Base-by-base conservation (phyloP, 176 grass and related monocot genomes). In the Ananas comosus region DNA sequence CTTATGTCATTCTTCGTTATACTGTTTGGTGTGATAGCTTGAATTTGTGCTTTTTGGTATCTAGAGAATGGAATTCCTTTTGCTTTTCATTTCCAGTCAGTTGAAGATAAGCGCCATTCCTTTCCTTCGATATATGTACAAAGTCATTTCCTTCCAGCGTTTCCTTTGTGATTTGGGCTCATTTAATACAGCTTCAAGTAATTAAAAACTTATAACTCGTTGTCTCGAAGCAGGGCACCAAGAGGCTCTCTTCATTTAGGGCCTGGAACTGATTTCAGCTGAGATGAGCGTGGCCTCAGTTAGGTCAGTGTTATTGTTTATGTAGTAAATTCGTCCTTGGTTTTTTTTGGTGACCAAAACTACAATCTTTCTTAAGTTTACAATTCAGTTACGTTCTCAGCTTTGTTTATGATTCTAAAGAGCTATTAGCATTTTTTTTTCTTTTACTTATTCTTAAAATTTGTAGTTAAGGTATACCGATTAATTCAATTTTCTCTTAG, bases 181-280 rank as follows among this genome's bases (percentile, higher is more conserved):
- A 81, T 91, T 87, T 80, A 88, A 79, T 84, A 29, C 51, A 79
- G 67, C 71, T 84, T 74, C 54, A 82, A 59, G 23, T 50, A 78
- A 78, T 80, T 42, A 48, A 76, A 83, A 78, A 89, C 92, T 96
- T 81, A 96, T 91, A 85, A 75, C 85, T 78, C 93, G 85, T 88
- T 93, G 83, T 90, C 85, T 93, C 83, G 87, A 80, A 90, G 89
- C 90, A 99, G 95, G 90, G 88, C 78, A 58, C 76, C 81, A 87
- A 90, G 79, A 66, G 82, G 81, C 88, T 87, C 81, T 89, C 76
- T 85, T 79, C 70, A 49, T 88, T 69, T 87, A 80, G 85, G 73
- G 57, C 69, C 63, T 85, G 82, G 82, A 91, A 80, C 80, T 89
- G 84, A 83, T 72, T 87, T 97, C 84, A 79, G 84, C 78, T 84